Evolutionary conservation across 768 basidiomycete species (phyloP), one percentile per base, ranked within the genome.

Genomic region (Kwoniella heveanensis): DNA sequence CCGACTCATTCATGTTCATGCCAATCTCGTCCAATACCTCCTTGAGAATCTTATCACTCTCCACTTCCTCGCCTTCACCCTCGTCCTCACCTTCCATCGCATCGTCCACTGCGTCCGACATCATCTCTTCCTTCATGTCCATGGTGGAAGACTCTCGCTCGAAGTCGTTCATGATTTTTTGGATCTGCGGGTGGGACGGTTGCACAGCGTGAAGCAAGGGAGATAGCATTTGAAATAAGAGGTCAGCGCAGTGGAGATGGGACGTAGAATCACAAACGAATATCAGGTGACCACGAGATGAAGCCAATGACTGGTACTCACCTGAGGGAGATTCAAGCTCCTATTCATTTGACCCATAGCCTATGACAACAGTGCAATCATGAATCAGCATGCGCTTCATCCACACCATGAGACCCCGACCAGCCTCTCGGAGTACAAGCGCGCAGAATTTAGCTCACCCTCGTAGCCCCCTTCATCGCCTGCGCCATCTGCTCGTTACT

Each of bases 61-160:
- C 96, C 66, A 89, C 90, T 71, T 97, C 96, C 80, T 98, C 95
- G 54, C 95, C 95, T 73, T 94, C 94, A 29, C 81, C 81, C 15
- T 92, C 93, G 30, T 77, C 80, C 57, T 81, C 80, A 21, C 90
- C 88, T 67, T 94, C 91, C 89, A 97, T 95, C 53, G 90, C 94
- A 72, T 97, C 95, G 80, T 98, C 96, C 17, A 98, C 90, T 15
- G 92, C 90, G 65, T 98, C 96, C 22, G 90, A 91, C 96, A 97
- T 99, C 91, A 98, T 97, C 79, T 96, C 95, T 81, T 97, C 96
- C 80, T 97, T 99, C 96, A 99, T 98, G 81, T 99, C 96, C 96
- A 99, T 99, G 82, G 88, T 92, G 4, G 92, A 87, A 71, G 90
- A 95, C 82, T 99, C 96, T 74, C 87, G 89, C 83, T 99, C 96